A percentile compares a stretch with the other conserved stretches of the same genome.
phyloP scores from a whole-genome alignment of 768 basidiomycete species.

The Termitomyces sp. region DNA sequence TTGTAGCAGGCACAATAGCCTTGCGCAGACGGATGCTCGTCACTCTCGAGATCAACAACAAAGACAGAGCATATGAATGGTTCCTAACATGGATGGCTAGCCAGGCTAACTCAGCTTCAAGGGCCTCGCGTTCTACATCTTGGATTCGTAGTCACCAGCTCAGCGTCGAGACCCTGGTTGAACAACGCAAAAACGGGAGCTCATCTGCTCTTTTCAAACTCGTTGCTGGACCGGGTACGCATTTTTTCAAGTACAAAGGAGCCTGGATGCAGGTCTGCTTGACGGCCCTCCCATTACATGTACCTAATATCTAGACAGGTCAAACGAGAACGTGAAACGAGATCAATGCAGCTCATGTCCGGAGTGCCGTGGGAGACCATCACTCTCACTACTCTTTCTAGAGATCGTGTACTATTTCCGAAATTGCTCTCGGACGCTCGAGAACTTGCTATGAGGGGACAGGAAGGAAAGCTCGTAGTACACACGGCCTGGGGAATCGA shows the following conservation, averaged over 20 bases:
- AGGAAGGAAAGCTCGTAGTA: constrained; percentile 93
- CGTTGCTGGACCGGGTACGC: constrained; percentile 93
- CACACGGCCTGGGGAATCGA: constrained; percentile 96
- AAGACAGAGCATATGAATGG: constrained; percentile 94
- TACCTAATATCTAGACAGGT: constrained; percentile 45
- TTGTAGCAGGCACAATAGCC: constrained; percentile 63
- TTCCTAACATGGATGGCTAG: constrained; percentile 94
- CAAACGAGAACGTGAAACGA: constrained; percentile 90
- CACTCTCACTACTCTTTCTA: constrained; percentile 86
- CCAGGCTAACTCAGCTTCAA: constrained; percentile 37
- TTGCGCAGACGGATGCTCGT: constrained; percentile 90
- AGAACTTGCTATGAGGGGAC: constrained; percentile 75
- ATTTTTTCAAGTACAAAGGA: constrained; percentile 84
- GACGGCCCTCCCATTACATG: not conserved
- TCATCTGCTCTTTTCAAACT: constrained; percentile 85
- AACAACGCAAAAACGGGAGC: constrained; percentile 87
- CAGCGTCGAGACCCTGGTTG: constrained; percentile 88
- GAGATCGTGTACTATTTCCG: constrained; percentile 79
- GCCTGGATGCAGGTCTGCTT: constrained; percentile 90
- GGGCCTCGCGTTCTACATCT: constrained; percentile 22
- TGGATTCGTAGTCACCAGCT: constrained; percentile 86
- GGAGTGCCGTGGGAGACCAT: constrained; percentile 98
- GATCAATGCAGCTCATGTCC: constrained; percentile 86
- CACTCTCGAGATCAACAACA: constrained; percentile 92
- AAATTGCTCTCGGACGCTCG: constrained; percentile 83